Conservation (phyloP, 2,329 filamentous ascomycete genomes). For the Gnomoniopsis smithogilvyi region DNA sequence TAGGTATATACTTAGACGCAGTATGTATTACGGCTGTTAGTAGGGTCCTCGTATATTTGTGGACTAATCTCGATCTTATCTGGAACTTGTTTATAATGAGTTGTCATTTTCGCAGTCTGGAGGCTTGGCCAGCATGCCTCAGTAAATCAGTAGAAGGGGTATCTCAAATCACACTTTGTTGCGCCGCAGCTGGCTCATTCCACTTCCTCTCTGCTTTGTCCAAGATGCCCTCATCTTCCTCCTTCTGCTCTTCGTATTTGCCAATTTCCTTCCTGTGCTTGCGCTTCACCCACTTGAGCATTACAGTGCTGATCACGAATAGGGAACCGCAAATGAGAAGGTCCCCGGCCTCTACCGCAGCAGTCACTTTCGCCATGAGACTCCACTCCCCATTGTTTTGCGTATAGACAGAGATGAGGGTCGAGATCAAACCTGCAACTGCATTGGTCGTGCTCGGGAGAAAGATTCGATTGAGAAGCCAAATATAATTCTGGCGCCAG, state of each 20-base stretch:
- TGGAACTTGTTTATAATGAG: no score
- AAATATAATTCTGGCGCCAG: conserved; percentile 48
- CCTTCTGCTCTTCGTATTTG: conserved; percentile 2
- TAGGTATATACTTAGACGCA: no score
- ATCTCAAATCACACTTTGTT: conserved; percentile 5
- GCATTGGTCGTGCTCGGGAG: conserved; percentile 43
- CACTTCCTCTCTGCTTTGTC: conserved; percentile 4
- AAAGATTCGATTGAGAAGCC: conserved; percentile 50
- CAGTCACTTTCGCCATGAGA: conserved; percentile 9
- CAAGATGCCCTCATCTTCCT: background rate
- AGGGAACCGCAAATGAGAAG: conserved; percentile 5
- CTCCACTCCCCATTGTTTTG: conserved; percentile 42
- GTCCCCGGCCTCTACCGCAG: conserved; percentile 21
- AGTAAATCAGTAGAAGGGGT: background rate
- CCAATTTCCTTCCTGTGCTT: conserved; percentile 8
- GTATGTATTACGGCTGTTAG: no score
- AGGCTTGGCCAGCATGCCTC: conserved; percentile 6
- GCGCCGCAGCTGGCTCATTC: conserved; percentile 4
- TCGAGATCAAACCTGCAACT: conserved; percentile 47
- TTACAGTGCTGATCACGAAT: conserved; percentile 1
- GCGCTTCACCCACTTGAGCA: conserved; percentile 11
- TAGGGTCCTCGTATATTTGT: no score
- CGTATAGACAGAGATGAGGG: conserved; percentile 47
- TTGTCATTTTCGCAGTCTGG: background rate
- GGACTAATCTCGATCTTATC: no score